A percentile compares a stretch with the other conserved stretches of the same genome.
phyloP scores from a whole-genome alignment of 2,329 filamentous ascomycete species.

The Fusarium pseudograminearum region DNA sequence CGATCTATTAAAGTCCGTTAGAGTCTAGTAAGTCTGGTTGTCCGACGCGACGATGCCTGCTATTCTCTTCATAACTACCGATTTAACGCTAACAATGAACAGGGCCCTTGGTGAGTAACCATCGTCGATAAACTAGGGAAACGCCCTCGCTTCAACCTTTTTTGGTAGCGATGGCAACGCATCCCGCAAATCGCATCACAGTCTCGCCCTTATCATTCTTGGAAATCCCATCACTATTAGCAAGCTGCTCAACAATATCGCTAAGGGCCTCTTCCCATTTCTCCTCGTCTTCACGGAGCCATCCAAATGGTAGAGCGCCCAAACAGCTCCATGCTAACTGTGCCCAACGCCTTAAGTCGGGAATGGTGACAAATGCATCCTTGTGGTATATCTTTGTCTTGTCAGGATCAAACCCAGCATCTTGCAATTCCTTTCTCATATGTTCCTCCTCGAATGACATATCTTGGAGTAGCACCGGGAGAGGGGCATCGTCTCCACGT shows the following conservation, averaged over 20 bases:
- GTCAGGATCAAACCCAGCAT: neutral
- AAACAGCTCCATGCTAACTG: constrained; percentile 1
- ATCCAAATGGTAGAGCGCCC: neutral
- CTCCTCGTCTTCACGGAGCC: neutral
- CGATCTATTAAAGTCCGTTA: no score
- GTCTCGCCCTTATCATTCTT: neutral
- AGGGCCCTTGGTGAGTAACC: no score
- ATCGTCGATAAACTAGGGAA: no score
- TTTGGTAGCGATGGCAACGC: neutral
- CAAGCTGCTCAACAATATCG: neutral
- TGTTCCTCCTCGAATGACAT: neutral
- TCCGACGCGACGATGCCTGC: no score
- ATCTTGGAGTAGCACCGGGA: neutral
- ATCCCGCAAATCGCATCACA: neutral
- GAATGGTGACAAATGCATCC: neutral
- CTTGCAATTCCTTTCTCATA: neutral
- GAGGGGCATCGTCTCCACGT: neutral
- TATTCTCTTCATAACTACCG: no score
- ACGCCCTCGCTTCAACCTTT: no score
- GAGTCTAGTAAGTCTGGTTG: no score
- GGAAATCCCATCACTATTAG: neutral
- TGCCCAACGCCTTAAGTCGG: neutral
- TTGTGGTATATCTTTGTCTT: neutral
- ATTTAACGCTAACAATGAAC: no score
- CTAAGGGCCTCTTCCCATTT: neutral